Evolutionary conservation across 768 basidiomycete genomes (phyloP).

Genomic region (Tremella mesenterica): DNA sequence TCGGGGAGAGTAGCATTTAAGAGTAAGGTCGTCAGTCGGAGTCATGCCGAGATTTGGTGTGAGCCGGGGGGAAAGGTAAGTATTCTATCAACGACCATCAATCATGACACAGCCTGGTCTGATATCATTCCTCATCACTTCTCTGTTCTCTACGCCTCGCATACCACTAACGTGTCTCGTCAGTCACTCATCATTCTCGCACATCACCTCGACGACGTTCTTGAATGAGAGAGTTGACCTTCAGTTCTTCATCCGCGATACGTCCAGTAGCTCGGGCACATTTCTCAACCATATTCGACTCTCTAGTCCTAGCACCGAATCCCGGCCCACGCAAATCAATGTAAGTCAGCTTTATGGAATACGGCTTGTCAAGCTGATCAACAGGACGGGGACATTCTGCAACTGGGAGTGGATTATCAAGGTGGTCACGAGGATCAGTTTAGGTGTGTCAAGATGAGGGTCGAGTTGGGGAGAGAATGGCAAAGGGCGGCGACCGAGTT

Average conservation of each 20-base stretch:
- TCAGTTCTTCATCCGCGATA: conserved; percentile 81
- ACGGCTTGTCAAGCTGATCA: not conserved
- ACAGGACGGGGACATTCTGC: conserved; percentile 79
- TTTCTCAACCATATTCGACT: conserved; percentile 91
- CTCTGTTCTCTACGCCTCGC: no score
- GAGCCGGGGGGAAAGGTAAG: conserved; percentile 47
- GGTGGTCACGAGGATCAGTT: conserved; percentile 95
- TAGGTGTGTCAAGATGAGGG: conserved; percentile 88
- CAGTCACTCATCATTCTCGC: not conserved
- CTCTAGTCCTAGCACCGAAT: conserved; percentile 73
- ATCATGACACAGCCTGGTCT: not conserved
- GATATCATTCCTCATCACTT: not conserved
- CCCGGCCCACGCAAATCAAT: conserved; percentile 64
- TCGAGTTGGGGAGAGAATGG: conserved; percentile 88
- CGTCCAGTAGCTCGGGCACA: conserved; percentile 80
- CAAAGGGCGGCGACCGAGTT: conserved; percentile 79
- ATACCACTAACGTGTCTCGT: no score
- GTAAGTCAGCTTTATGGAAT: conserved; percentile 8
- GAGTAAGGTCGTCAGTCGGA: conserved; percentile 85
- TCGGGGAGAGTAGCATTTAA: conserved; percentile 88
- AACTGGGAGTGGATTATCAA: conserved; percentile 95
- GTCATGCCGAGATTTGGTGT: conserved; percentile 91
- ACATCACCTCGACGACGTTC: no score
- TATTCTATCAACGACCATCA: not conserved
- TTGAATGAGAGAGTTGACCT: conserved; percentile 8